Percentiles rank a stretch among this genome's conserved stretches.
Evolutionary conservation across 2,329 filamentous ascomycete genomes (phyloP).

Genomic region (Knufia petricola): DNA sequence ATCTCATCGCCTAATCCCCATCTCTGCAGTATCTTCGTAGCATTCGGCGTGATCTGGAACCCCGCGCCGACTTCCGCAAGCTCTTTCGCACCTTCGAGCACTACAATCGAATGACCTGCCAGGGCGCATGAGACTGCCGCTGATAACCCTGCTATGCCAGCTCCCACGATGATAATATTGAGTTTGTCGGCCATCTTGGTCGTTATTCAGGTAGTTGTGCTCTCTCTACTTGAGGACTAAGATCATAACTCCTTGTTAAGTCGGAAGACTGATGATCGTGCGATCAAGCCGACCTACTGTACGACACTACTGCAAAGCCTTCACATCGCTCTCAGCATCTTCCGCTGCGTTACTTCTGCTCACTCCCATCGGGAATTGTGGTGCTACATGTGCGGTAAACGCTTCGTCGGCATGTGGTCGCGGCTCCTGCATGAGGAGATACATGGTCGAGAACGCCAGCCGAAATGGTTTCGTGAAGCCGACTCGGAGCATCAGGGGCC

Average conservation of each 20-base stretch:
- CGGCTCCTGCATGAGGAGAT: background rate
- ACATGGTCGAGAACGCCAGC: background rate
- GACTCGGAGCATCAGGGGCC: background rate
- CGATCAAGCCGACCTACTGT: too few species aligned
- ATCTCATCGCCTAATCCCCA: constrained; percentile 14
- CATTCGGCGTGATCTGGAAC: constrained; percentile 23
- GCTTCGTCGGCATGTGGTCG: background rate
- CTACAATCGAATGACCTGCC: constrained; percentile 22
- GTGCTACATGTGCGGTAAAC: background rate
- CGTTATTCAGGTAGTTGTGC: too few species aligned
- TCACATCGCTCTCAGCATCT: too few species aligned
- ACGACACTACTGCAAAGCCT: too few species aligned
- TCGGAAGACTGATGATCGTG: background rate
- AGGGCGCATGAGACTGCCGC: constrained; percentile 24
- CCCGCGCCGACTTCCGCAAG: constrained; percentile 22
- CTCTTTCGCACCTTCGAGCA: constrained; percentile 23
- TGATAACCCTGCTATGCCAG: constrained; percentile 25
- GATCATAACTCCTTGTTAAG: background rate
- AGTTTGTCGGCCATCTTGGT: background rate
- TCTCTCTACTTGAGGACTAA: too few species aligned
- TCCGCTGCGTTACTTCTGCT: too few species aligned
- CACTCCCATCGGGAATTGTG: too few species aligned
- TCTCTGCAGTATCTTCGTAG: constrained; percentile 15
- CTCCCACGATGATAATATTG: constrained; percentile 26
- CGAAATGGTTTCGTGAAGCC: background rate